A percentile compares a stretch with the other conserved stretches of the same genome.
These are phyloP conservation scores for Cercophora samala DNA, from an alignment of 495 filamentous ascomycete genomes.

Conservation along the genomic window DNA sequence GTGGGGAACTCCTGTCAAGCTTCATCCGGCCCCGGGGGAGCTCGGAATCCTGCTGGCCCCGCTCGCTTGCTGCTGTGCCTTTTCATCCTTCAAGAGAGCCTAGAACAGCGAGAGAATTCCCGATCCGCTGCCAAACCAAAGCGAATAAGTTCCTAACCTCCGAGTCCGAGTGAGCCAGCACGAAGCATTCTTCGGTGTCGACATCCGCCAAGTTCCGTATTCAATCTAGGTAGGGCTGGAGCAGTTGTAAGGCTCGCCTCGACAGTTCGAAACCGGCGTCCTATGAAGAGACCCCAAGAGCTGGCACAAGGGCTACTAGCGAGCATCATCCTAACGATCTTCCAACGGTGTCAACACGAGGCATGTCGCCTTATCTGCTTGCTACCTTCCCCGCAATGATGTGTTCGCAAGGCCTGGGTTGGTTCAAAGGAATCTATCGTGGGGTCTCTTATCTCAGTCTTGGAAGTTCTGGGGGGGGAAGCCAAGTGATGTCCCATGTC, in stretches of 20 bases:
- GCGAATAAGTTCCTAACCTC: not conserved
- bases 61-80: not conserved
- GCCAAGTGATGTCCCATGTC: conserved; percentile 3
- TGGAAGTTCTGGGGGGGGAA: not conserved
- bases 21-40: not conserved
- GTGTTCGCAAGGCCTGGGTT: not conserved
- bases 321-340: not conserved
- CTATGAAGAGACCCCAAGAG: not conserved
- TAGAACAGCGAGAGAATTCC: not conserved
- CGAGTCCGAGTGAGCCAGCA: not conserved
- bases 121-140: not conserved
- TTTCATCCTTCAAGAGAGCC: not conserved
- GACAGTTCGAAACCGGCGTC: no score
- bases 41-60: not conserved
- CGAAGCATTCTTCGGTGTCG: not conserved
- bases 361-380: conserved; percentile 5
- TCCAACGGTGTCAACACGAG: not conserved
- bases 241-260: not conserved
- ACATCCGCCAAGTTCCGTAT: not conserved
- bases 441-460: not conserved
- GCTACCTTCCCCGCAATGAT: conserved; percentile 2
- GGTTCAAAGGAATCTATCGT: not conserved
- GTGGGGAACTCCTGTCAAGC: not conserved
- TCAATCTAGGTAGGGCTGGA: not conserved
- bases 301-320: not conserved